phyloP scores from a whole-genome alignment of 768 basidiomycete genomes.

The Coprinopsis cinerea region DNA sequence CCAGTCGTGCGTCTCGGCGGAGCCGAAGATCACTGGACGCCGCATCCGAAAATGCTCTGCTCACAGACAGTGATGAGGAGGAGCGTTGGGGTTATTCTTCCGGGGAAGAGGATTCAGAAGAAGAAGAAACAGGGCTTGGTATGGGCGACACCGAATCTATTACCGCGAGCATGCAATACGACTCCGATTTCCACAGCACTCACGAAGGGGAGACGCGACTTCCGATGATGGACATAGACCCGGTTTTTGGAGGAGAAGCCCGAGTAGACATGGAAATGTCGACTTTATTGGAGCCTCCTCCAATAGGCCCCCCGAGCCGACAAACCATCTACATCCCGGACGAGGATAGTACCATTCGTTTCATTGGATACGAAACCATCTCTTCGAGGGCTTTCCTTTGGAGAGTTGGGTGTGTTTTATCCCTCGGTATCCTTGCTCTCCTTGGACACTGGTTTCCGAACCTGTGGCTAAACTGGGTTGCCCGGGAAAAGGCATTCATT shows the following conservation, averaged over 20 bases:
- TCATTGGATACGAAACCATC: conserved; percentile 78
- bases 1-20: conserved; percentile 47
- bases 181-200: conserved; percentile 66
- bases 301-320: conserved; percentile 75
- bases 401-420: conserved; percentile 60
- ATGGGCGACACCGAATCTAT: conserved; percentile 38
- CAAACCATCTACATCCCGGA: conserved; percentile 85
- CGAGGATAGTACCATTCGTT: conserved; percentile 83
- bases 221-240: conserved; percentile 68
- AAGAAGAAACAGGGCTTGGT: conserved; percentile 23
- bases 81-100: conserved; percentile 95
- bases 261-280: conserved; percentile 76
- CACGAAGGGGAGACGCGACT: conserved; percentile 39
- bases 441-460: conserved; percentile 92
- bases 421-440: conserved; percentile 68
- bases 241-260: conserved; percentile 77
- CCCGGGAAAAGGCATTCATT: conserved; percentile 78
- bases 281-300: conserved; percentile 61
- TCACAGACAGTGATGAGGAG: conserved; percentile 50
- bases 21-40: conserved; percentile 50
- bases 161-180: conserved; percentile 62
- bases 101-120: conserved; percentile 63
- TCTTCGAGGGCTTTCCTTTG: conserved; percentile 61
- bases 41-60: conserved; percentile 54
- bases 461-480: conserved; percentile 85